Evolutionary conservation across 2,329 filamentous ascomycete species (phyloP).

Genomic region (Chaetomium globosum): DNA sequence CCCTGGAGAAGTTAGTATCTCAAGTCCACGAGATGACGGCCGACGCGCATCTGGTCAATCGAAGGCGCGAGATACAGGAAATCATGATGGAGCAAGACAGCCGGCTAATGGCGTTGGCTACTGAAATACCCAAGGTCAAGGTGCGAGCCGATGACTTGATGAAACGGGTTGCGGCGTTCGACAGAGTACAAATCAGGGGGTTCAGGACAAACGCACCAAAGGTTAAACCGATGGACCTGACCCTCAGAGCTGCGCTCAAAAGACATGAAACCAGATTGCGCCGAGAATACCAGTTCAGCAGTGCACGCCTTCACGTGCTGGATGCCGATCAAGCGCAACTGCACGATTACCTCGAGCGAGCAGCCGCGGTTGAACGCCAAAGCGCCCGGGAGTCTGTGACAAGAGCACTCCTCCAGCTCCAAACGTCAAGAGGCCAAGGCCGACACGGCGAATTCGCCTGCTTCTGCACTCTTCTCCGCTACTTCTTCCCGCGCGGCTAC

Average conservation of each 20-base stretch:
- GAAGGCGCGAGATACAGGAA: neutral
- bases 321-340: neutral
- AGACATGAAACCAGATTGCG: constrained; percentile 7
- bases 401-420: constrained; percentile 18
- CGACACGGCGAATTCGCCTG: constrained; percentile 24
- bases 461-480: constrained; percentile 34
- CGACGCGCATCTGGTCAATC: neutral
- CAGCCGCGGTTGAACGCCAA: neutral
- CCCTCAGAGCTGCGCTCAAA: neutral
- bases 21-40: constrained; percentile 4
- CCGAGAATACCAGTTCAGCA: neutral
- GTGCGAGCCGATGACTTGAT: neutral
- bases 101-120: neutral
- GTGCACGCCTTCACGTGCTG: neutral
- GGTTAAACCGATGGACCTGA: neutral
- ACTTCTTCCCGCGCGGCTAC: constrained; percentile 28
- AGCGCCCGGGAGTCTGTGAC: constrained; percentile 19
- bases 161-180: neutral
- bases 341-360: constrained; percentile 2
- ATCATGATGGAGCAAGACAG: neutral
- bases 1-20: neutral
- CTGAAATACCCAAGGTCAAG: neutral
- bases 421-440: neutral
- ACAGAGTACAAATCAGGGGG: neutral
- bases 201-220: neutral